These are phyloP conservation scores for Lepidium campestre DNA, from an alignment of 441 rosid genomes.

Conservation along the genomic window DNA sequence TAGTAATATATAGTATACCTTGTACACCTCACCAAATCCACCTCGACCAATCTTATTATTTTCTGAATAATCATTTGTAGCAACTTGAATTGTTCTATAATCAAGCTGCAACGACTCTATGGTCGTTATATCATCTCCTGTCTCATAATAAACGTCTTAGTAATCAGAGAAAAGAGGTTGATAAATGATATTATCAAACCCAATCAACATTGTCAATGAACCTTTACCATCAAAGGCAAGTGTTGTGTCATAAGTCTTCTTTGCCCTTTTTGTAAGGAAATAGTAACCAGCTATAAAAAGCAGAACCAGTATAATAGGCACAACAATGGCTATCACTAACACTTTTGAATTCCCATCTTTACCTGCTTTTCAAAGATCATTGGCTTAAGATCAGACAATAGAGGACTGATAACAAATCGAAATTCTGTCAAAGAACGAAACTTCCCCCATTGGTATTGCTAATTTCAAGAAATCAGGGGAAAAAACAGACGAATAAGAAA, in stretches of 20 bases:
- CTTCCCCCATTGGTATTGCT: neutral
- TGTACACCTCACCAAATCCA: conserved; percentile 31
- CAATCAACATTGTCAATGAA: neutral
- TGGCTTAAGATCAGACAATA: neutral
- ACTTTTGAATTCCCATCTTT: neutral
- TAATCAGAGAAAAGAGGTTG: neutral
- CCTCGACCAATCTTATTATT: conserved; percentile 34
- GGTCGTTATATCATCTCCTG: conserved; percentile 21
- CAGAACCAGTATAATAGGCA: neutral
- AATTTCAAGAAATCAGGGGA: neutral
- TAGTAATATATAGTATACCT: conserved; percentile 27
- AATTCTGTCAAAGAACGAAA: neutral
- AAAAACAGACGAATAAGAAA: neutral
- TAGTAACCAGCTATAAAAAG: conserved; percentile 9
- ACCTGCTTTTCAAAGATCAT: conserved; percentile 5
- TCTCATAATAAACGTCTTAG: neutral
- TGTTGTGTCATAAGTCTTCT: neutral
- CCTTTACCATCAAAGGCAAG: conserved; percentile 13
- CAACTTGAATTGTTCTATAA: conserved; percentile 25
- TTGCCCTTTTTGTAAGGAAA: conserved; percentile 11
- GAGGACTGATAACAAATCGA: neutral
- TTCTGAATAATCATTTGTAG: conserved; percentile 30
- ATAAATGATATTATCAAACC: neutral
- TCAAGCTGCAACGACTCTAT: conserved; percentile 31
- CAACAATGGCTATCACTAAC: conserved; percentile 4